phyloP scores from a whole-genome alignment of 1,139 yeast genomes.

The Diutina rugosa region DNA sequence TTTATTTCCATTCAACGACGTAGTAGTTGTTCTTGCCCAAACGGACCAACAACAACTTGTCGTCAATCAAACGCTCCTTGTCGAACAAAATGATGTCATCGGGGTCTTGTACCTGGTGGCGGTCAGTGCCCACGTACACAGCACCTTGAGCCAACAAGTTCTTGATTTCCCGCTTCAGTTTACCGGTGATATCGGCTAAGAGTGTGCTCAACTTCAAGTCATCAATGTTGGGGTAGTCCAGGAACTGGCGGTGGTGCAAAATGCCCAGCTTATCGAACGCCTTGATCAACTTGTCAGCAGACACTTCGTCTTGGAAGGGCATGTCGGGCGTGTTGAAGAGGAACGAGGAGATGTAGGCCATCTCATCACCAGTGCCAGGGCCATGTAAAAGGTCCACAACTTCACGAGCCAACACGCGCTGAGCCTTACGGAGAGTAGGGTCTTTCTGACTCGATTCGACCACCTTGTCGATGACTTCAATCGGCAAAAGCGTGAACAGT shows the following conservation, averaged over 20 bases:
- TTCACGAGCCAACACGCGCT: slow-evolving; percentile 66
- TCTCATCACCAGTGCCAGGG: slow-evolving; percentile 53
- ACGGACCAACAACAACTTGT: slow-evolving; percentile 48
- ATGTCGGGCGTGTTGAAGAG: slow-evolving; percentile 50
- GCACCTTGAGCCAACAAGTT: slow-evolving; percentile 62
- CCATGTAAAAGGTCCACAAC: slow-evolving; percentile 86
- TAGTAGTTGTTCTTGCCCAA: slow-evolving; percentile 62
- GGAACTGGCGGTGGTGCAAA: slow-evolving; percentile 24
- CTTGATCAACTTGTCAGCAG: slow-evolving; percentile 40
- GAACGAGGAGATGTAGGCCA: slow-evolving; percentile 50
- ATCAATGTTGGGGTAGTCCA: slow-evolving; percentile 17
- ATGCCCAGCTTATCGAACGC: slow-evolving; percentile 56
- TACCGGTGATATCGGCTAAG: slow-evolving; percentile 23
- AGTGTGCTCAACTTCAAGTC: slow-evolving; percentile 30
- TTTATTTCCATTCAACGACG: slow-evolving; percentile 19
- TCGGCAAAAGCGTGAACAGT: slow-evolving; percentile 69
- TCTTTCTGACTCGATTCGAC: slow-evolving; percentile 38
- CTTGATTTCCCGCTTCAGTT: slow-evolving; percentile 40
- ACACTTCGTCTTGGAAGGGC: slow-evolving; percentile 30
- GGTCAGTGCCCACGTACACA: slow-evolving; percentile 53
- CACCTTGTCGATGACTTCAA: slow-evolving; percentile 36
- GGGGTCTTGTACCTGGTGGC: slow-evolving; percentile 40
- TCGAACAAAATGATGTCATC: slow-evolving; percentile 37
- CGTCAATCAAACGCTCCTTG: slow-evolving; percentile 42
- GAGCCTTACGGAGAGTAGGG: slow-evolving; percentile 62